Evolutionary conservation across 441 rosid genomes (phyloP), one percentile per base, ranked within the genome.

Genomic region (Hypseocharis bilobata): DNA sequence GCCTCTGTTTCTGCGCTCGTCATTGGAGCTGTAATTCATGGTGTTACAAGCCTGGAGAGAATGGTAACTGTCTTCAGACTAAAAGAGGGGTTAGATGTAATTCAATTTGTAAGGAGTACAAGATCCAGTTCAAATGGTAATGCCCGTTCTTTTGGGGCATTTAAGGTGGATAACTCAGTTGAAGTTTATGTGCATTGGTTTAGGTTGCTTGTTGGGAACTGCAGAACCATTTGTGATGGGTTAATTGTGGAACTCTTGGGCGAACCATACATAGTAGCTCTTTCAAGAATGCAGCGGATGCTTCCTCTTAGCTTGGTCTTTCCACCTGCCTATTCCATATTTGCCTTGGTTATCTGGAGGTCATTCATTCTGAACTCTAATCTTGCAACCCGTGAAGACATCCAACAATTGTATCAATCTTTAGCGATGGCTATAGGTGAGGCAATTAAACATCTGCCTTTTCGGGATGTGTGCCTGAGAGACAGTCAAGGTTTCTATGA

Each of bases 21-120:
- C 49, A 70, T 95, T 55, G 92, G 97, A 32, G 90, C 93, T 63
- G 84, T 92, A 66, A 83, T 84, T 72, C 90, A 84, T 75, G 99
- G 99, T 70, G 92, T 88, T 78, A 80, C 88, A 52, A 89, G 89
- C 78, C 84, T 95, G 80, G 99, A 95, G 84, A 89, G 99, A 80
- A 78, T 92, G 76, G 88, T 92, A 45, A 84, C 86, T 16, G 85
- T 92, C 63, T 81, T 92, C 60, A 84, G 91, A 85, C 72, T 95
- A 75, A 88, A 82, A 78, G 99, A 92, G 70, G 84, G 85, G 54
- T 74, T 95, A 81, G 97, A 95, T 80, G 88, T 92, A 10, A 82
- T 85, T 75, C 98, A 89, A 49, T 89, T 82, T 85, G 80, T 87
- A 47, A 86, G 90, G 83, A 82, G 83, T 67, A 70, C 80, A 49